A percentile compares a stretch with the other conserved stretches of the same genome.
Evolutionary conservation across 768 basidiomycete species (phyloP).

Genomic region (Boletus reticulatus): DNA sequence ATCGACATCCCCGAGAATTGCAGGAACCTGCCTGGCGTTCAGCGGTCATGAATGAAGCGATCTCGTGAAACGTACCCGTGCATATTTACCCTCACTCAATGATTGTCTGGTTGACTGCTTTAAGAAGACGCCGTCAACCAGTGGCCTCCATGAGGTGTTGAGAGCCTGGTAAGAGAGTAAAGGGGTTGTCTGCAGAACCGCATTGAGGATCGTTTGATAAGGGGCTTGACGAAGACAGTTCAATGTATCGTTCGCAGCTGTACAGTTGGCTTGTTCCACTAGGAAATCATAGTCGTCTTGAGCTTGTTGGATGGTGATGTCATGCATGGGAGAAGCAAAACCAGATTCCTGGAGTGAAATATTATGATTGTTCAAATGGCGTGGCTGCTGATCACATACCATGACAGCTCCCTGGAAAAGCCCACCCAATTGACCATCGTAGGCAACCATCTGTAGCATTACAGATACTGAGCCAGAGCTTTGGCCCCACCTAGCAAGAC

Average conservation of each 20-base stretch:
- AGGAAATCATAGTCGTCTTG: conserved; percentile 19
- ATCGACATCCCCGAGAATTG: not conserved
- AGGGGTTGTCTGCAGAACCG: conserved; percentile 5
- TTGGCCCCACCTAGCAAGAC: not conserved
- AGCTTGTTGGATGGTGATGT: not conserved
- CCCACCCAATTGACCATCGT: conserved; percentile 8
- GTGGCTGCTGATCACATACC: conserved; percentile 1
- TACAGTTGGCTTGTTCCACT: conserved; percentile 11
- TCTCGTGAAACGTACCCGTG: conserved; percentile 15
- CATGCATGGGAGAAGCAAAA: not conserved
- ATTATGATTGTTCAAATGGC: not conserved
- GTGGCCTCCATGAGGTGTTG: conserved; percentile 10
- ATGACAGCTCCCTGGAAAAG: conserved; percentile 19
- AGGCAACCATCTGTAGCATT: conserved; percentile 4
- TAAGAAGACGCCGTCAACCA: conserved; percentile 3
- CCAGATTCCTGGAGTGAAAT: conserved; percentile 13
- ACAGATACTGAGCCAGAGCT: not conserved
- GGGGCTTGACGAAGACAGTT: conserved; percentile 17
- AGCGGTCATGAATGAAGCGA: not conserved
- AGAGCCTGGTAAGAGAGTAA: conserved; percentile 12
- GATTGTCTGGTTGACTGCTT: not conserved
- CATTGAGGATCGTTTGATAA: conserved; percentile 10
- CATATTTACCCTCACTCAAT: conserved; percentile 29
- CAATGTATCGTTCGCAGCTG: conserved; percentile 8
- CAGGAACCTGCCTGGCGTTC: not conserved